Evolutionary conservation across 345 rosid species (phyloP).

Genomic region (Citrus maxima): DNA sequence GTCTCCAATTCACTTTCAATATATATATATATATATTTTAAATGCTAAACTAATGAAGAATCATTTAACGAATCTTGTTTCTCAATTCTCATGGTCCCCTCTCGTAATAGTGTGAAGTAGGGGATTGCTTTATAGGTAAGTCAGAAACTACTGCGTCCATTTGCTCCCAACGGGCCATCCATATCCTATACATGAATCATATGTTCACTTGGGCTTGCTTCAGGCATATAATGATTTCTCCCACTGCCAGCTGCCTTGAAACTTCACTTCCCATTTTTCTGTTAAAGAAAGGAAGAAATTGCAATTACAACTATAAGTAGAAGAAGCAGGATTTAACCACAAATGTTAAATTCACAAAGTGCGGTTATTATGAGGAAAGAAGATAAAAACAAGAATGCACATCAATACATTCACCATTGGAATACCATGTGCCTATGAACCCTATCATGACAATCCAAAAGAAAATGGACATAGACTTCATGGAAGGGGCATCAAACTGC

Average conservation of each 20-base stretch:
- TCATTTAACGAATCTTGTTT: neutral
- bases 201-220: neutral
- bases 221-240: neutral
- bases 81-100: conserved; percentile 4
- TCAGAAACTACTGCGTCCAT: neutral
- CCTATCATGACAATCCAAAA: neutral
- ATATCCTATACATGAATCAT: neutral
- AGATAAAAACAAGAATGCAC: neutral
- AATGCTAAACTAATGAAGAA: neutral
- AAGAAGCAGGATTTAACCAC: neutral
- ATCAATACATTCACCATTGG: neutral
- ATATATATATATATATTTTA: too few relatives aligned
- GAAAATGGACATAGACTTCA: neutral
- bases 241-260: neutral
- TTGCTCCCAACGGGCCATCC: neutral
- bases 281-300: neutral
- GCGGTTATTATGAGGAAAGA: neutral
- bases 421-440: neutral
- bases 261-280: neutral
- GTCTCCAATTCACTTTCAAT: neutral
- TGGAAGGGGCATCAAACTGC: neutral
- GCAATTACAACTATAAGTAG: neutral
- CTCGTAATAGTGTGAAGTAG: neutral
- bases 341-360: neutral
- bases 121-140: neutral